Evolutionary conservation across 1,284 basidiomycete species (phyloP), one percentile per base, ranked within the genome.

Genomic region (Termitomyces sp.): DNA sequence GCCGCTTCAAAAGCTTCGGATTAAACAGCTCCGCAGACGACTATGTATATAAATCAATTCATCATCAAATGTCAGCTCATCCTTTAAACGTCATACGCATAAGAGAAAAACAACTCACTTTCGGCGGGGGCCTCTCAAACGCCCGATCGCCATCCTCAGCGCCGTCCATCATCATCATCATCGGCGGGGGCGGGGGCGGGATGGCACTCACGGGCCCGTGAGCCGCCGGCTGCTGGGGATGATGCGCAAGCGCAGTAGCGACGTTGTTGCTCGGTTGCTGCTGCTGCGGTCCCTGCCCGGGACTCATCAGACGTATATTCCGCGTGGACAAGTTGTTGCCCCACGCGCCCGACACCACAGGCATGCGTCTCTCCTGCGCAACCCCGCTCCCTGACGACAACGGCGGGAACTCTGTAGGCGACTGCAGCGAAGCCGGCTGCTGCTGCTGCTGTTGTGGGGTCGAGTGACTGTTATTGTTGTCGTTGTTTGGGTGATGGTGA

Each of bases 321-420:
- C 81, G 75, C 28, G 72, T 70, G 28, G 72, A 71, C 18, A 76
- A 71, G n/a, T 77, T 66, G 57, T 81, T 84, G n/a, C 77, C 80
- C 86, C 86, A 88, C 24, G 82, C 86, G 30, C 85, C 84, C 30
- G 74, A 72, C 3, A 75, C 76, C 1, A 72, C 69, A 3, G 80
- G 78, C 11, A 68, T 60, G 26, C 78, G 66, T 60, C 77, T 82
- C 64, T 83, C 80, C 18, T 69, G 63, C 63, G 62, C 56, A 16
- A 18, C 39, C 16, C 69, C 59, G 38, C 67, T 63, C 40, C 58
- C 56, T 21, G 72, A 66, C 7, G 80, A 78, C 31, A 89, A 69
- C 5, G 86, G 87, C 5, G 87, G 87, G 62, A 90, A 90, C 66
- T 90, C 87, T 0, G 73, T 81, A 6, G 55, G 34, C 6, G 83